Evolutionary conservation across 2,329 filamentous ascomycete genomes (phyloP).

Genomic region (Phaeophleospora eucalypticola): DNA sequence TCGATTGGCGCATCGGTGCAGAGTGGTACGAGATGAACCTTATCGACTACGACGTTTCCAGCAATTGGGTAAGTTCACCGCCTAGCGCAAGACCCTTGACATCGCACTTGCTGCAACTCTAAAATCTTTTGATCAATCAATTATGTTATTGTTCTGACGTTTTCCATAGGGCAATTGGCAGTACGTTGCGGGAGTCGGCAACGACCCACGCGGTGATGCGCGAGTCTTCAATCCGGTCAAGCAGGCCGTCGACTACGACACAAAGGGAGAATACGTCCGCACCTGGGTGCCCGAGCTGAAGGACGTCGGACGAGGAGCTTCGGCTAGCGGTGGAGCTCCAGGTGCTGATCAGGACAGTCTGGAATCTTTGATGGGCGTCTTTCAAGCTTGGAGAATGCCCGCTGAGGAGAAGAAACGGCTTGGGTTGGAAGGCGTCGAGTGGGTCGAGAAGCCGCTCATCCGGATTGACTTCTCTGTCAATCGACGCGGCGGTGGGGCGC

Average conservation of each 20-base stretch:
- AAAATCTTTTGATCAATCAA: neutral
- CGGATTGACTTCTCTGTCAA: conserved; percentile 61
- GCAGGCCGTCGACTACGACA: conserved; percentile 74
- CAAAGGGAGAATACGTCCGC: conserved; percentile 64
- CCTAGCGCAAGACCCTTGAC: too few species aligned
- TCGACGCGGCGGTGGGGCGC: conserved; percentile 16
- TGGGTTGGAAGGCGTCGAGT: conserved; percentile 56
- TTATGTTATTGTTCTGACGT: neutral
- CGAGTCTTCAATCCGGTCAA: conserved; percentile 81
- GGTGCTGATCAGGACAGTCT: conserved; percentile 8
- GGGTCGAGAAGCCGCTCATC: conserved; percentile 64
- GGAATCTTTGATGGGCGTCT: conserved; percentile 54
- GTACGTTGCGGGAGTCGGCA: conserved; percentile 74
- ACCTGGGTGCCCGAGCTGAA: conserved; percentile 68
- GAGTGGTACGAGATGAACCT: conserved; percentile 78
- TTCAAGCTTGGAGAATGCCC: conserved; percentile 65
- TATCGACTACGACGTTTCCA: conserved; percentile 70
- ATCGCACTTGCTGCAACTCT: neutral
- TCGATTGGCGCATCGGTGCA: conserved; percentile 77
- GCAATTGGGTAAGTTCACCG: conserved; percentile 63
- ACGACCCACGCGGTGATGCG: conserved; percentile 67
- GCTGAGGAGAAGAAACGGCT: conserved; percentile 55
- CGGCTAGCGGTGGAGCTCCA: neutral
- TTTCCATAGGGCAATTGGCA: conserved; percentile 53
- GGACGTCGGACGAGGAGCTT: conserved; percentile 37